These are phyloP conservation scores for Phialemoniopsis sp. DNA, from an alignment of 2,329 filamentous ascomycete species.

Conservation along the genomic window DNA sequence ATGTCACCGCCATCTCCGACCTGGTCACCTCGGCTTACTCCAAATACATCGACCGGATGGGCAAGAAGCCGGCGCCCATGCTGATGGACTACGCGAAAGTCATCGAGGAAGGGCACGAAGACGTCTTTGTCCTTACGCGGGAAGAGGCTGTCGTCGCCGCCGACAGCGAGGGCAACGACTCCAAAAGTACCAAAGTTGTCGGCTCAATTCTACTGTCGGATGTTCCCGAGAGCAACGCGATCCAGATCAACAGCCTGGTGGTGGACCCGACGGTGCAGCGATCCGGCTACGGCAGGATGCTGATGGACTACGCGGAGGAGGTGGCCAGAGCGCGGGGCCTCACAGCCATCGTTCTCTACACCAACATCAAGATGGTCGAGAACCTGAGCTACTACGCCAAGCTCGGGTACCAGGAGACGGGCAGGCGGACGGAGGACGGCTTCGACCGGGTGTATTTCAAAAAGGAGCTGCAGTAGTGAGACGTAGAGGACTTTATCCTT, in stretches of 20 bases:
- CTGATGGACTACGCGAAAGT: slow-evolving; percentile 22
- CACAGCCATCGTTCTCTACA: slow-evolving; percentile 10
- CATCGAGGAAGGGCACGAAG: slow-evolving; percentile 11
- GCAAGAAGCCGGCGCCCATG: slow-evolving; percentile 29
- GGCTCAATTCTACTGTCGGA: slow-evolving; percentile 21
- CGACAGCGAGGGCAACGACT: not conserved
- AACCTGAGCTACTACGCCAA: slow-evolving; percentile 13
- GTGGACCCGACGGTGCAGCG: slow-evolving; percentile 12
- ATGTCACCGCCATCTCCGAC: slow-evolving; percentile 20
- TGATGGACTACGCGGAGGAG: slow-evolving; percentile 13
- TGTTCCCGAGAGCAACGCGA: slow-evolving; percentile 1
- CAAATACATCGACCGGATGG: slow-evolving; percentile 27
- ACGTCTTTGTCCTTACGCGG: slow-evolving; percentile 16
- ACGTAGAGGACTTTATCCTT: too few species aligned
- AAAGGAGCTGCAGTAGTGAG: slow-evolving; percentile 8
- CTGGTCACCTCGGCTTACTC: slow-evolving; percentile 24
- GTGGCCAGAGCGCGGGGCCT: slow-evolving; percentile 7
- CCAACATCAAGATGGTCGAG: slow-evolving; percentile 16
- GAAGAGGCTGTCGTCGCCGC: not conserved
- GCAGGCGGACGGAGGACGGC: slow-evolving; percentile 20
- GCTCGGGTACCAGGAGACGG: slow-evolving; percentile 24
- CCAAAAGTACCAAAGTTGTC: slow-evolving; percentile 4
- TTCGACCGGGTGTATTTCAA: slow-evolving; percentile 29
- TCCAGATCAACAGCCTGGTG: slow-evolving; percentile 15
- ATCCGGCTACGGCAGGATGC: slow-evolving; percentile 12